These are phyloP conservation scores for Polysphondylium violaceum DNA, from an alignment of 78 protist species.

Conservation along the genomic window DNA sequence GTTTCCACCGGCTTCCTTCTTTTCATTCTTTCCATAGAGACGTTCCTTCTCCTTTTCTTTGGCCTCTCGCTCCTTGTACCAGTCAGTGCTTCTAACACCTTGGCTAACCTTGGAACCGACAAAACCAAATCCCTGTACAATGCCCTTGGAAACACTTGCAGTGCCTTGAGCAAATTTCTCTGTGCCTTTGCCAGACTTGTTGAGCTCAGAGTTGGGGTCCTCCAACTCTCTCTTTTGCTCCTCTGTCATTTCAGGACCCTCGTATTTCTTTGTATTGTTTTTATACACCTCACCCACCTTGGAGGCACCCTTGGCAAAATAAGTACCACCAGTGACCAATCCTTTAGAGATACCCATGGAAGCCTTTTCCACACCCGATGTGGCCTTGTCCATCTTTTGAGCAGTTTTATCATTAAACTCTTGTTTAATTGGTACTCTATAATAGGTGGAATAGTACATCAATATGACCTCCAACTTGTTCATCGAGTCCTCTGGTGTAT, in stretches of 20 bases:
- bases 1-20: slow-evolving; percentile 25
- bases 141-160: slow-evolving; percentile 27
- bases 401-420: slow-evolving; percentile 43
- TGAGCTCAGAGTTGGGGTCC: slow-evolving; percentile 27
- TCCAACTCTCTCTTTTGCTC: slow-evolving; percentile 43
- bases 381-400: slow-evolving; percentile 21
- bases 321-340: slow-evolving; percentile 32
- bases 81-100: slow-evolving; percentile 20
- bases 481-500: slow-evolving; percentile 24
- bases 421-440: slow-evolving; percentile 42
- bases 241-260: slow-evolving; percentile 79
- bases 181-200: neutral
- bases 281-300: slow-evolving; percentile 64
- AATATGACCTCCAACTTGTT: slow-evolving; percentile 53
- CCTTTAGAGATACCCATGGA: slow-evolving; percentile 7
- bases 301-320: slow-evolving; percentile 63
- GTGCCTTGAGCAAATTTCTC: slow-evolving; percentile 56
- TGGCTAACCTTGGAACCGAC: slow-evolving; percentile 29
- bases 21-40: slow-evolving; percentile 48
- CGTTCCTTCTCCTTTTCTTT: slow-evolving; percentile 37
- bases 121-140: slow-evolving; percentile 31
- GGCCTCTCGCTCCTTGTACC: slow-evolving; percentile 57
- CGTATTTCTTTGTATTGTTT: slow-evolving; percentile 60
- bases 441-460: slow-evolving; percentile 42
- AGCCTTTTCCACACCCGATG: slow-evolving; percentile 12